These are phyloP conservation scores for Backusella tarrabulga DNA, from an alignment of 192 early-diverging fungal species.

Conservation along the genomic window DNA sequence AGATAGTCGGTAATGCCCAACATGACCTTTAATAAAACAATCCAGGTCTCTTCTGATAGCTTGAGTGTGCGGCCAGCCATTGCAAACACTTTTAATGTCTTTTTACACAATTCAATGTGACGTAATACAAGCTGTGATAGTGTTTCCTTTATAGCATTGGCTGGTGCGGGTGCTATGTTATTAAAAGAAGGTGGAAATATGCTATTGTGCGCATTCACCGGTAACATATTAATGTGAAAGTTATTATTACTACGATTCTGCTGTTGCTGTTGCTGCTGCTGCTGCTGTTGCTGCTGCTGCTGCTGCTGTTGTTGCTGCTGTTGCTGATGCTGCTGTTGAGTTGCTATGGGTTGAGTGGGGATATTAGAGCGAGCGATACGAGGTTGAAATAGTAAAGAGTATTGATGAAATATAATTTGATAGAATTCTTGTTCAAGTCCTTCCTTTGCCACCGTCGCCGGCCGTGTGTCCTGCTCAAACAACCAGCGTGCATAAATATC, in stretches of 20 bases:
- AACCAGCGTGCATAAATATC: slow-evolving; percentile 80
- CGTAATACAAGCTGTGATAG: slow-evolving; percentile 39
- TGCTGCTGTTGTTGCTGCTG: not conserved
- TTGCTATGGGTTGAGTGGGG: not conserved
- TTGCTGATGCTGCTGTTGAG: not conserved
- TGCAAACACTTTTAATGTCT: slow-evolving; percentile 60
- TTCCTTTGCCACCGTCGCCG: slow-evolving; percentile 55
- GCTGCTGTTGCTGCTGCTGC: too few species aligned
- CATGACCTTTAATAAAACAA: slow-evolving; percentile 75
- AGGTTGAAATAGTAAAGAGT: slow-evolving; percentile 70
- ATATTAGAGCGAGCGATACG: slow-evolving; percentile 28
- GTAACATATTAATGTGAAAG: slow-evolving; percentile 11
- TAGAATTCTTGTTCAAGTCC: slow-evolving; percentile 65
- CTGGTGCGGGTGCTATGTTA: not conserved
- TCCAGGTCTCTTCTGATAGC: slow-evolving; percentile 78
- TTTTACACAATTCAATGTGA: slow-evolving; percentile 77
- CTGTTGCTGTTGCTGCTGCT: too few species aligned
- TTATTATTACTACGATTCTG: not conserved
- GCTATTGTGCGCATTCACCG: not conserved
- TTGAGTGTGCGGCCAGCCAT: slow-evolving; percentile 62
- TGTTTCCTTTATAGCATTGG: slow-evolving; percentile 21
- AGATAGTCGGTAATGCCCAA: slow-evolving; percentile 76
- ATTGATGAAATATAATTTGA: slow-evolving; percentile 77
- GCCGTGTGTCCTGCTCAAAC: slow-evolving; percentile 57
- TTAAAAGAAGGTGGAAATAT: slow-evolving; percentile 7